Evolutionary conservation across 225 moss, liverwort and hornwort genomes (phyloP), one percentile per base, ranked within the genome.

Genomic region (Marchantia polymorpha): DNA sequence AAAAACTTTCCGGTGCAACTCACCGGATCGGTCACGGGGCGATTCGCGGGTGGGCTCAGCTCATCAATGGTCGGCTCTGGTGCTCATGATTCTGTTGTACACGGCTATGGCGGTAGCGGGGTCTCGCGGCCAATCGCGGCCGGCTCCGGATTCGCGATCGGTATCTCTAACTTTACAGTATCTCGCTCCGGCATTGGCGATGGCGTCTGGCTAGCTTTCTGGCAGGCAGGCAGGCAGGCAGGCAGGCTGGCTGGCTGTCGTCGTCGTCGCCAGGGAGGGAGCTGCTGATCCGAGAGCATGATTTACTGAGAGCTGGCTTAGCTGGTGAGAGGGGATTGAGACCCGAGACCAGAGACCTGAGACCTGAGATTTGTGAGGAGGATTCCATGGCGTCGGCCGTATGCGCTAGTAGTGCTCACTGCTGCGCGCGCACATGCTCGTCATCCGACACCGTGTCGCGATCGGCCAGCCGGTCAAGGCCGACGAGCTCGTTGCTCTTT

Each of bases 381-480:
- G 2, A 3, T 56, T 56, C 13, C 30, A 75, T 75, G 75, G 75
- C 75, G 56, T 75, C 75, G 5, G 75, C 58, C 31, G 39, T 60
- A 1, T 15, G 75, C 27, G 29, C 58, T 75, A 17, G 75, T 75
- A 17, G 75, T 7, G 19, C 22, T 30, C 39, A 15, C 19, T 56
- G 59, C 19, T 56, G 59, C 7, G 22, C 31, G 2, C 20, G 54
- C 39, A 19, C 3, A 20, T 75, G 75, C 75, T 58, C 75, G 75
- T 22, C 75, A 39, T 59, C 58, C 17, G 17, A 17, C 10, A 39
- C 59, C 17, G 58, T 59, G 26, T 31, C 58, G 29, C 20, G 12
- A 10, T 4, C 51, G 52, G 31, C 4, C 74, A 12, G 29, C 22
- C 75, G 59, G 29, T 59, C 59, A 39, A 75, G 22, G 59, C 39